Evolutionary conservation across 768 basidiomycete genomes (phyloP), one percentile per base, ranked within the genome.

Genomic region (Russula compacta): DNA sequence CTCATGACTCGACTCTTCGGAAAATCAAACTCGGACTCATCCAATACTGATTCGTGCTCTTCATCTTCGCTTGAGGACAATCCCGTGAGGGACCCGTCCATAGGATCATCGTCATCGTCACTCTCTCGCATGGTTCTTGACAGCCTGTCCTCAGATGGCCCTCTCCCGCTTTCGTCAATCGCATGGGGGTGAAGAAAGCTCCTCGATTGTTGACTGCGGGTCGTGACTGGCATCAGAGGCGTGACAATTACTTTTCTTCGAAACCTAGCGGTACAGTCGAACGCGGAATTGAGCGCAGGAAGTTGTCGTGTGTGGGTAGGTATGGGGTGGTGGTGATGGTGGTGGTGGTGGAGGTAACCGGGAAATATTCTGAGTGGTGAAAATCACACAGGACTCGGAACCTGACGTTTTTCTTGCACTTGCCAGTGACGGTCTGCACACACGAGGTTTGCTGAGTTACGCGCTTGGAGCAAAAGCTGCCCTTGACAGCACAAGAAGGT

Each of bases 171-270:
- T 51, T n/a, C 33, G 6, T 50, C 46, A 12, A 9, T 24, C 10
- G 40, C 24, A 10, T 58, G 43, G 39, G 17, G 15, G 21, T 38
- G 21, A 10, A 21, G 14, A 48, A 32, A 9, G 46, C 44, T 7
- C 15, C 39, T 19, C 4, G 57, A 53, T 49, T 63, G 51, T 49
- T 63, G 61, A 33, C 40, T 56, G 33, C 61, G 56, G 11, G 61
- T 63, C n/a, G 46, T 58, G 35, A 53, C 40, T 17, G 61, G 61
- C 61, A 63, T 63, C 2, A 47, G 14, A 15, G 15, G 6, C 43
- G 40, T 40, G 14, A 21, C n/a, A 12, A 43, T 40, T 6, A 29
- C 24, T 29, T 29, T 29, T 29, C 24, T 29, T 29, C 24, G 24
- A 29, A 29, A 29, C 1, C 24, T 29, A 29, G 24, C 24, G 24